Base-by-base conservation (phyloP, 257 asterid species). In the Fraxinus americana region DNA sequence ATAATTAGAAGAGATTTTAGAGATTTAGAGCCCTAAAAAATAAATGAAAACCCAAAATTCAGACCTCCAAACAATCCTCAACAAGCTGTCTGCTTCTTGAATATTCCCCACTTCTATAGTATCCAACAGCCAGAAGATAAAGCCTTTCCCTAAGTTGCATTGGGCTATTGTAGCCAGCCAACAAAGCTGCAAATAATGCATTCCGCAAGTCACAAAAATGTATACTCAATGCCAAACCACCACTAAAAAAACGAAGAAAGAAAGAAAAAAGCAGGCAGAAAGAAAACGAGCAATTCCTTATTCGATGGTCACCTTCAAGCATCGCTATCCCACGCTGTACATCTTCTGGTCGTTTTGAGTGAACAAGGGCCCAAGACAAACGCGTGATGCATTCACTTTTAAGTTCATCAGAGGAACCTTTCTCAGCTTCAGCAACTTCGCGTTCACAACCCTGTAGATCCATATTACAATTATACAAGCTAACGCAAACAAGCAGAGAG, bases 311-410 rank as follows among this genome's bases (percentile, higher is more conserved):
- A 91, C 98, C 94, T 88, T 94, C 99, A 67, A 94, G 99, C 99
- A 94, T 94, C 57, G 91, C 98, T 82, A 92, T 92, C 41, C 99
- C 99, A 78, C 98, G 95, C n/a, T 90, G 98, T 32, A 92, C 92
- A 84, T 94, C 97, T 66, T 84, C 90, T 6, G 95, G 85, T 21
- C 90, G 86, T 82, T 79, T 94, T 25, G 99, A 94, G 82, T 94
- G 99, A 83, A 94, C 98, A 74, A 92, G 99, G 75, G 95, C 94
- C 99, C 99, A 94, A 71, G 97, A 94, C 83, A 94, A 84, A 76
- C 98, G 96, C 98, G 91, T 92, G 75, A 94, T 85, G 89, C 97
- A 85, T 84, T 91, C 99, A 81, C 87, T 87, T 85, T 88, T 94
- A 39, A 81, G 85, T 68, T 87, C 87, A 85, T 88, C 95, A 67